phyloP scores from a whole-genome alignment of 306 rosid species.

The Astragalus glycyphyllos region DNA sequence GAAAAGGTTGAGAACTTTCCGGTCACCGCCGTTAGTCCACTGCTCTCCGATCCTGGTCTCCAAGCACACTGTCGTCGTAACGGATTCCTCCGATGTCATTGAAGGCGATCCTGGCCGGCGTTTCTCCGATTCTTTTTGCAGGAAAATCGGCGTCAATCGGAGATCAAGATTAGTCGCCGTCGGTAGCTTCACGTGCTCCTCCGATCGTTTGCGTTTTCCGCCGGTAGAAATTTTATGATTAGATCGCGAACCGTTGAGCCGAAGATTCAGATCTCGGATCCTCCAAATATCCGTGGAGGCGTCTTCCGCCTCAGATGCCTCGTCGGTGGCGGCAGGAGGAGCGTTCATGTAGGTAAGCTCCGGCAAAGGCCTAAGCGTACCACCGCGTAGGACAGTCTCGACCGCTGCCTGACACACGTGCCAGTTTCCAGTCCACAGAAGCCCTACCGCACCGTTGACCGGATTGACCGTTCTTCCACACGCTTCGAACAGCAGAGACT shows the following conservation, averaged over 20 bases:
- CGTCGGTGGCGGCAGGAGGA: slow-evolving; percentile 53
- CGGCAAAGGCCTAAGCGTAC: slow-evolving; percentile 63
- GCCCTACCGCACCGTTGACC: slow-evolving; percentile 87
- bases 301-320: slow-evolving; percentile 64
- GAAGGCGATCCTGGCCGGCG: slow-evolving; percentile 76
- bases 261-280: slow-evolving; percentile 53
- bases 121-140: slow-evolving; percentile 49
- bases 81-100: slow-evolving; percentile 92
- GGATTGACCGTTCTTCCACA: slow-evolving; percentile 92
- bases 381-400: slow-evolving; percentile 85
- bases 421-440: slow-evolving; percentile 95
- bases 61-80: slow-evolving; percentile 64
- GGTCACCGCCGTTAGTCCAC: slow-evolving; percentile 47
- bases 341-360: slow-evolving; percentile 49
- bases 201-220: slow-evolving; percentile 55
- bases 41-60: slow-evolving; percentile 60
- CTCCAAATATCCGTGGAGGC: slow-evolving; percentile 58
- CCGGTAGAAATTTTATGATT: slow-evolving; percentile 28
- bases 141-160: slow-evolving; percentile 67
- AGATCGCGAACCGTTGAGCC: slow-evolving; percentile 54
- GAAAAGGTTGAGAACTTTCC: slow-evolving; percentile 86
- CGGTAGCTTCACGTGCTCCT: slow-evolving; percentile 41
- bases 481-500: slow-evolving; percentile 85
- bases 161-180: slow-evolving; percentile 73
- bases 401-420: slow-evolving; percentile 89